A percentile compares a stretch with the other conserved stretches of the same genome.
These are phyloP conservation scores for Trypanosoma scelopori DNA, from an alignment of 208 protist species.

Conservation along the genomic window DNA sequence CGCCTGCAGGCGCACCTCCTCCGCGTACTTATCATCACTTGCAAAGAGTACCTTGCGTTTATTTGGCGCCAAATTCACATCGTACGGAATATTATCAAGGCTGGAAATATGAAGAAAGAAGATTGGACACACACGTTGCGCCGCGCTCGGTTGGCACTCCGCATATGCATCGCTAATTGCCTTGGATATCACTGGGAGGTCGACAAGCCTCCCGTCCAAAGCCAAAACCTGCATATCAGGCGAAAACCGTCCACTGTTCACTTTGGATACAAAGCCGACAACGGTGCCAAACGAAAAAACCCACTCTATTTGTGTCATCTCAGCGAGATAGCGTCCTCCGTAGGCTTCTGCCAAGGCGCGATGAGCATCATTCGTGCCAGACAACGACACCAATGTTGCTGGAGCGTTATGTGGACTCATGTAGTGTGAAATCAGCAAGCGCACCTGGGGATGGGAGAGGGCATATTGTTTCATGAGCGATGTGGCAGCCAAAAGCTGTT, in stretches of 20 bases:
- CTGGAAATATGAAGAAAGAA: slow-evolving; percentile 68
- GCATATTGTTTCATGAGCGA: slow-evolving; percentile 83
- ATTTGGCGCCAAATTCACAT: slow-evolving; percentile 84
- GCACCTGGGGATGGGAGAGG: slow-evolving; percentile 76
- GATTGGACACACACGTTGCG: slow-evolving; percentile 57
- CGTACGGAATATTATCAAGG: slow-evolving; percentile 42
- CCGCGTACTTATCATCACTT: slow-evolving; percentile 25
- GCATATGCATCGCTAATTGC: slow-evolving; percentile 72
- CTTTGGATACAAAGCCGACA: slow-evolving; percentile 64
- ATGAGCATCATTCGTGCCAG: slow-evolving; percentile 59
- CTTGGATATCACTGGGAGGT: slow-evolving; percentile 69
- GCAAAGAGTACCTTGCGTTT: slow-evolving; percentile 37
- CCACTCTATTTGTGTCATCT: slow-evolving; percentile 68
- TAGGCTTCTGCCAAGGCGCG: slow-evolving; percentile 78
- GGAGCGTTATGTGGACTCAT: slow-evolving; percentile 39
- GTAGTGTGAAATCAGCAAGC: slow-evolving; percentile 65
- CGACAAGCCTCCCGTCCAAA: slow-evolving; percentile 79
- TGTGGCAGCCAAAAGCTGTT: slow-evolving; percentile 57
- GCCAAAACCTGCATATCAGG: slow-evolving; percentile 74
- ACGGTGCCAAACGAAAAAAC: slow-evolving; percentile 50
- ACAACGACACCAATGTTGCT: slow-evolving; percentile 66
- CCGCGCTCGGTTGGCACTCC: slow-evolving; percentile 71
- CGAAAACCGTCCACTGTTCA: slow-evolving; percentile 50
- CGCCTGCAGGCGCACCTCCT: slow-evolving; percentile 26
- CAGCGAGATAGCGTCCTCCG: slow-evolving; percentile 60